A percentile compares a stretch with the other conserved stretches of the same genome.
Evolutionary conservation across 2,329 filamentous ascomycete species (phyloP).

Genomic region (Ascochyta clinopodiicola): DNA sequence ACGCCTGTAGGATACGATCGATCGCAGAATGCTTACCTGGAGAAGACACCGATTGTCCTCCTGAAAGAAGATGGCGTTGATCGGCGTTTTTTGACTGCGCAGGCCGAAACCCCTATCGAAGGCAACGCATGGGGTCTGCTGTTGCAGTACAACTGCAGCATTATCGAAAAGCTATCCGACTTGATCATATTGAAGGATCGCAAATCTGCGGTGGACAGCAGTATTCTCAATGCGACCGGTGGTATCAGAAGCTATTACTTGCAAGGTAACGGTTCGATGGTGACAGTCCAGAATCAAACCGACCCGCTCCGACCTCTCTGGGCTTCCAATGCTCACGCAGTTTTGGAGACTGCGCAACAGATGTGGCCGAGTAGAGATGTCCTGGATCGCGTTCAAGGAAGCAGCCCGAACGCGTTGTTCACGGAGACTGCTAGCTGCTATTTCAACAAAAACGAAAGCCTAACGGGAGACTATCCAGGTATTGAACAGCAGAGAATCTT

Average conservation of each 20-base stretch:
- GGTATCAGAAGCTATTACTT: neutral
- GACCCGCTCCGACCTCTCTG: too few species aligned
- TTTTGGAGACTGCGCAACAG: too few species aligned
- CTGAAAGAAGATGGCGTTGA: slow-evolving; percentile 4
- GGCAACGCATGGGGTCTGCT: slow-evolving; percentile 8
- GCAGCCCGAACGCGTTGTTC: too few species aligned
- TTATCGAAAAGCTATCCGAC: neutral
- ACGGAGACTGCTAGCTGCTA: too few species aligned
- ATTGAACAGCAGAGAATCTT: too few species aligned
- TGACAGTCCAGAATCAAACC: too few species aligned
- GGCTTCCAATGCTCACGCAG: too few species aligned
- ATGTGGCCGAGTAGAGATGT: too few species aligned
- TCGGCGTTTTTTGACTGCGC: neutral
- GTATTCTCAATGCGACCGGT: too few species aligned
- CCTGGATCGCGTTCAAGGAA: too few species aligned
- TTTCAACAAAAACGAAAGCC: too few species aligned
- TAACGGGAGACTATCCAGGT: too few species aligned
- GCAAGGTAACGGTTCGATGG: neutral
- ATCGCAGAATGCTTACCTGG: neutral
- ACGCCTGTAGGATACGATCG: slow-evolving; percentile 5
- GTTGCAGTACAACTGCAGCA: slow-evolving; percentile 12
- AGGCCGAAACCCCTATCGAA: slow-evolving; percentile 11
- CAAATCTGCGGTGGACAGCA: neutral
- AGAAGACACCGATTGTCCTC: neutral
- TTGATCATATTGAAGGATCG: neutral